A percentile compares a stretch with the other conserved stretches of the same genome.
Conservation (phyloP, 768 basidiomycete species). For the Hericium rajendrae region DNA sequence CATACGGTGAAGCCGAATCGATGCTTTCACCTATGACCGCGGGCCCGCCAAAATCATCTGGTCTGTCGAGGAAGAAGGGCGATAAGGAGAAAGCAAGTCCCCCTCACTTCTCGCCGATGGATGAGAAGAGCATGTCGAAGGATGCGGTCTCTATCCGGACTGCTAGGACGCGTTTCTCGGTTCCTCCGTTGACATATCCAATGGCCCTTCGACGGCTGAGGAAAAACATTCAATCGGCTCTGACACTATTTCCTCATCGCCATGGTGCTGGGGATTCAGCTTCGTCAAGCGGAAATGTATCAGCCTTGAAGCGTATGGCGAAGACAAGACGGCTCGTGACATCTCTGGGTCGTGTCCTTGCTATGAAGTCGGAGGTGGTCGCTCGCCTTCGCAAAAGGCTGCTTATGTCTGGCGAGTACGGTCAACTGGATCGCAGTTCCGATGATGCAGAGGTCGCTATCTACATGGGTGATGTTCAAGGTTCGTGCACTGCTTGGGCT, state of each 20-base stretch:
- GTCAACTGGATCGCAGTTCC: constrained; percentile 26
- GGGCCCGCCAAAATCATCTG: not conserved
- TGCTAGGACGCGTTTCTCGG: constrained; percentile 15
- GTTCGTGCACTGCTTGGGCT: constrained; percentile 26
- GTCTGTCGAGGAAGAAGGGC: not conserved
- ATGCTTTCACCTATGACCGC: constrained; percentile 1
- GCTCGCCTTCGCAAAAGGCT: constrained; percentile 72
- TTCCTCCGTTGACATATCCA: constrained; percentile 23
- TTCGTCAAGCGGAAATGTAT: constrained; percentile 21
- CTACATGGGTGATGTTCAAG: constrained; percentile 88
- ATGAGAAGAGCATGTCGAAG: not conserved
- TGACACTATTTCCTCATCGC: not conserved
- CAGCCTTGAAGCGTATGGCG: constrained; percentile 69
- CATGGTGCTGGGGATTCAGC: not conserved
- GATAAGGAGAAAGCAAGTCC: not conserved
- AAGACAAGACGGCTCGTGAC: constrained; percentile 71
- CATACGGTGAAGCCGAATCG: constrained; percentile 12
- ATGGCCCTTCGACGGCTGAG: constrained; percentile 7
- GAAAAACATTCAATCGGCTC: not conserved
- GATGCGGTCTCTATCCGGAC: not conserved
- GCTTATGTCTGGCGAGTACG: constrained; percentile 27
- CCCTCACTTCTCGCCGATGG: not conserved
- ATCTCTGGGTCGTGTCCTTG: constrained; percentile 63
- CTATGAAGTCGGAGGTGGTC: constrained; percentile 76
- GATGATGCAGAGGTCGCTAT: constrained; percentile 67